phyloP scores from a whole-genome alignment of 2,329 filamentous ascomycete genomes.

The Penicillium sp. region DNA sequence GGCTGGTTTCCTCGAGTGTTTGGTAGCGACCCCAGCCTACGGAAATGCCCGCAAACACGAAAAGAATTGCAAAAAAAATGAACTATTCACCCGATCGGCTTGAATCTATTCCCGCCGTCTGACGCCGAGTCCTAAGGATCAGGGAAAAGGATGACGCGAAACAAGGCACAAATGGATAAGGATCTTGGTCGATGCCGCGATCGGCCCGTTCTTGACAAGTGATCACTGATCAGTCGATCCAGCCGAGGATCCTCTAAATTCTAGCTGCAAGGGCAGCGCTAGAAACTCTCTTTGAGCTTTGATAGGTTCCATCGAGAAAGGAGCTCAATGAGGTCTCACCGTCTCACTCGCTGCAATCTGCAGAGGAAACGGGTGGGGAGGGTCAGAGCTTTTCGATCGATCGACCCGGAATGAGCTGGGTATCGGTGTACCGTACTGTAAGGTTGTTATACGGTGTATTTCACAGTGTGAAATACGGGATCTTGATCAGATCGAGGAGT shows the following conservation, averaged over 20 bases:
- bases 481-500: conserved; percentile 1
- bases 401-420: not conserved
- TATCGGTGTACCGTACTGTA: not conserved
- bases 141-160: not conserved
- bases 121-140: not conserved
- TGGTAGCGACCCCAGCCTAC: not conserved
- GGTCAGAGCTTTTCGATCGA: not conserved
- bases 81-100: not conserved
- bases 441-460: not conserved
- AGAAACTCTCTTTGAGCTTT: not conserved
- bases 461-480: not conserved
- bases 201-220: not conserved
- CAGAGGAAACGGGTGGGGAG: not conserved
- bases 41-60: not conserved
- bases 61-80: not conserved
- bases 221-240: not conserved
- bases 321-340: not conserved
- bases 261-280: not conserved
- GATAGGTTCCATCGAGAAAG: too few species aligned
- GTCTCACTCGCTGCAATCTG: not conserved
- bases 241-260: not conserved
- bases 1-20: not conserved
- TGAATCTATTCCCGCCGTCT: not conserved
- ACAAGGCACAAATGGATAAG: not conserved
- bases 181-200: not conserved